Conservation (phyloP, 495 filamentous ascomycete species). For the Pyrenopolyporus hunteri region DNA sequence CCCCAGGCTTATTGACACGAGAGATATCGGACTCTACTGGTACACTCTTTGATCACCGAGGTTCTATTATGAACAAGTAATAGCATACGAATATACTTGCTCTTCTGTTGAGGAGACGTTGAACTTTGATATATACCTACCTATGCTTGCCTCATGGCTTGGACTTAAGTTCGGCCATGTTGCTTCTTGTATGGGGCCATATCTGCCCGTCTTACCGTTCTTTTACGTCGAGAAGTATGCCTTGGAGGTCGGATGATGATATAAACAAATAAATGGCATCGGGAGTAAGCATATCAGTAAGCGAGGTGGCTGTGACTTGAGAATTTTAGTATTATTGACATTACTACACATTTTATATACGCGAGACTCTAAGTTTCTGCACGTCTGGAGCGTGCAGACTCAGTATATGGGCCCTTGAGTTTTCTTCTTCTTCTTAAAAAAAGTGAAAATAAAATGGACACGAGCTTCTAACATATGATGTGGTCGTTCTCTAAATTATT, state of each 20-base stretch:
- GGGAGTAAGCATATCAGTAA: not conserved
- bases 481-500: too few relatives aligned
- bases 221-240: not conserved
- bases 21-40: constrained; percentile 29
- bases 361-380: too few relatives aligned
- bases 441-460: too few relatives aligned
- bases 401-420: too few relatives aligned
- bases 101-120: constrained; percentile 1
- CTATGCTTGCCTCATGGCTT: not conserved
- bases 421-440: too few relatives aligned
- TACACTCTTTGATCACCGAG: constrained; percentile 28
- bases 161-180: not conserved
- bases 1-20: constrained; percentile 7
- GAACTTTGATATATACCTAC: not conserved
- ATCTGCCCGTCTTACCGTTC: not conserved
- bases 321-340: not conserved
- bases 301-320: not conserved
- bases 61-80: constrained; percentile 19
- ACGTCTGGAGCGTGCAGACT: too few relatives aligned
- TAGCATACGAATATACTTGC: constrained; percentile 15
- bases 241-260: not conserved
- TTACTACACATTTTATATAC: not conserved
- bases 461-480: too few relatives aligned
- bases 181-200: not conserved
- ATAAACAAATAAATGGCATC: not conserved